These are phyloP conservation scores for Lachnum nothofagi DNA, from an alignment of 2,329 filamentous ascomycete genomes.

Conservation along the genomic window DNA sequence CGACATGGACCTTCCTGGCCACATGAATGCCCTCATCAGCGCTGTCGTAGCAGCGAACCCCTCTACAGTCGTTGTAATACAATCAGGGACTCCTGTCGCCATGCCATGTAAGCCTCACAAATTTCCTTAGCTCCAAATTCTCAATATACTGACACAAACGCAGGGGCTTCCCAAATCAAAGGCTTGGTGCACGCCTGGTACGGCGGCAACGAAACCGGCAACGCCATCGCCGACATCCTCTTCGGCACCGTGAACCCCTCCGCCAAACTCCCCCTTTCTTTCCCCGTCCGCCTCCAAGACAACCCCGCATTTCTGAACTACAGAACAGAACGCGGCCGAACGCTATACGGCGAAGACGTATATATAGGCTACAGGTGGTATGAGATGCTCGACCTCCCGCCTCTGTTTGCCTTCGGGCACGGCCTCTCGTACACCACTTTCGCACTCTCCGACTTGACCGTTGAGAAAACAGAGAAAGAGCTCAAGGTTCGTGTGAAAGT, in stretches of 20 bases:
- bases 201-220: constrained; percentile 80
- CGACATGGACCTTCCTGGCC: constrained; percentile 70
- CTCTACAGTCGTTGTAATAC: constrained; percentile 67
- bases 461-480: constrained; percentile 41
- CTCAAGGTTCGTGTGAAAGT: constrained; percentile 47
- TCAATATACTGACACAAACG: too few relatives aligned
- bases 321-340: constrained; percentile 61
- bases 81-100: constrained; percentile 69
- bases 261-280: constrained; percentile 69
- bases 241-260: constrained; percentile 70
- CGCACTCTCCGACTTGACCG: constrained; percentile 45
- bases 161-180: constrained; percentile 45
- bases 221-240: constrained; percentile 72
- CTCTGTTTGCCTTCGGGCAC: constrained; percentile 74
- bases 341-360: constrained; percentile 73
- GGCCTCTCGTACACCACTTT: constrained; percentile 76
- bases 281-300: constrained; percentile 62
- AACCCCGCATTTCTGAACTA: constrained; percentile 76
- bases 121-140: too few relatives aligned
- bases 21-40: constrained; percentile 64
- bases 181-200: constrained; percentile 76
- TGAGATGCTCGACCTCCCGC: constrained; percentile 60
- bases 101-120: too few relatives aligned
- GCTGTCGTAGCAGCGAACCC: constrained; percentile 62
- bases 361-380: constrained; percentile 80